Percentiles rank a stretch among this genome's conserved stretches.
phyloP scores from a whole-genome alignment of 176 grass and related monocot genomes.

The Oryza punctata region DNA sequence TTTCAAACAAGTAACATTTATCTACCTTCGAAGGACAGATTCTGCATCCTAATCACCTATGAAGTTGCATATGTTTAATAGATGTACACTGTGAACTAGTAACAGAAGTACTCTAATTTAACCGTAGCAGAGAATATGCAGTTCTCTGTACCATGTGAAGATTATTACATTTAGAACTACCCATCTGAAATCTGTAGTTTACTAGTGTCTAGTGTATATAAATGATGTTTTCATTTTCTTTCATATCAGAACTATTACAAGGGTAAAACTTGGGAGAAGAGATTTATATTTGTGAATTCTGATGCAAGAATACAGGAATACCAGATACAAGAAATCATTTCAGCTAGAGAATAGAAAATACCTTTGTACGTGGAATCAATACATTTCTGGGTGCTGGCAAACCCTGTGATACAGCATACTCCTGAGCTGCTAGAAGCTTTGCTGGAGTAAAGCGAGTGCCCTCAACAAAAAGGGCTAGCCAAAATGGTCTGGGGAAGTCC shows the following conservation, averaged over 20 bases:
- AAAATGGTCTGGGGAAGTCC: slow-evolving; percentile 92
- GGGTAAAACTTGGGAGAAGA: neutral
- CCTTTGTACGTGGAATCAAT: slow-evolving; percentile 97
- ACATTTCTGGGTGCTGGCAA: slow-evolving; percentile 80
- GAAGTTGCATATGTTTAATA: neutral
- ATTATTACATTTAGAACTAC: slow-evolving; percentile 1
- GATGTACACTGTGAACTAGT: neutral
- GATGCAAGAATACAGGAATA: neutral
- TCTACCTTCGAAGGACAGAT: neutral
- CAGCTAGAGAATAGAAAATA: slow-evolving; percentile 30
- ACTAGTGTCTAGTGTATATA: neutral
- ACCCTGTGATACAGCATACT: slow-evolving; percentile 84
- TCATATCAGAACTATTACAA: neutral
- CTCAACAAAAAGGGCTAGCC: slow-evolving; percentile 92
- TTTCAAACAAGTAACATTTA: neutral
- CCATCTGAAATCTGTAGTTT: neutral
- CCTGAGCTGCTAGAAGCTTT: slow-evolving; percentile 85
- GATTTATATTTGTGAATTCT: neutral
- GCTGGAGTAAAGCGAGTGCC: slow-evolving; percentile 81
- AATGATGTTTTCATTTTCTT: neutral
- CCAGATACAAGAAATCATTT: slow-evolving; percentile 7
- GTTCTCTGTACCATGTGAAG: neutral
- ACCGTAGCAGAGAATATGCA: neutral
- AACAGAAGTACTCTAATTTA: neutral
- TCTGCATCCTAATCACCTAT: neutral